Evolutionary conservation across 2,329 filamentous ascomycete genomes (phyloP).

Genomic region (Aspergillus viridinutans): DNA sequence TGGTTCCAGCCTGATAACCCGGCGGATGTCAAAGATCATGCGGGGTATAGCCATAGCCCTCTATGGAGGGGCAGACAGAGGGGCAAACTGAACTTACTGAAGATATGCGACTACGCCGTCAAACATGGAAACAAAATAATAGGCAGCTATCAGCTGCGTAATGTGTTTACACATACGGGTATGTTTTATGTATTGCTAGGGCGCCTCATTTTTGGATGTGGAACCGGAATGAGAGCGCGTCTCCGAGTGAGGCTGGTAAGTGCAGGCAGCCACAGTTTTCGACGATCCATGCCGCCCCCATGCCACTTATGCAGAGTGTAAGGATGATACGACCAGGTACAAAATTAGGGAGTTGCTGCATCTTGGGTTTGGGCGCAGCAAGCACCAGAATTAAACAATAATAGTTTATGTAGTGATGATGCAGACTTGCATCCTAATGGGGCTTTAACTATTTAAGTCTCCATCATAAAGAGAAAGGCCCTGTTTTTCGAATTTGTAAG

Average conservation of each 20-base stretch:
- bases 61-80: neutral
- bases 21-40: neutral
- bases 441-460: neutral
- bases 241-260: constrained; percentile 23
- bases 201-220: constrained; percentile 3
- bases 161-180: neutral
- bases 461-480: neutral
- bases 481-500: neutral
- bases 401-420: constrained; percentile 10
- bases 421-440: constrained; percentile 6
- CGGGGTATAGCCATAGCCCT: neutral
- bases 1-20: neutral
- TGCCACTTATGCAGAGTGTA: constrained; percentile 14
- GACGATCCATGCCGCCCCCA: constrained; percentile 7
- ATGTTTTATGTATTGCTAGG: neutral
- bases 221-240: constrained; percentile 21
- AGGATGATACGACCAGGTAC: neutral
- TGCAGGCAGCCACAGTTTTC: constrained; percentile 17
- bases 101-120: no score
- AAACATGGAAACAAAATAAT: neutral
- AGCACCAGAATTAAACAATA: constrained; percentile 16
- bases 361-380: constrained; percentile 8
- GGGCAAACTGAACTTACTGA: neutral
- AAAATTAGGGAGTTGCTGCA: constrained; percentile 3
- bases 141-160: neutral